A percentile compares a stretch with the other conserved stretches of the same genome.
These are phyloP conservation scores for Cystobasidiaceae sp. DNA, from an alignment of 1,284 basidiomycete species.

Conservation along the genomic window DNA sequence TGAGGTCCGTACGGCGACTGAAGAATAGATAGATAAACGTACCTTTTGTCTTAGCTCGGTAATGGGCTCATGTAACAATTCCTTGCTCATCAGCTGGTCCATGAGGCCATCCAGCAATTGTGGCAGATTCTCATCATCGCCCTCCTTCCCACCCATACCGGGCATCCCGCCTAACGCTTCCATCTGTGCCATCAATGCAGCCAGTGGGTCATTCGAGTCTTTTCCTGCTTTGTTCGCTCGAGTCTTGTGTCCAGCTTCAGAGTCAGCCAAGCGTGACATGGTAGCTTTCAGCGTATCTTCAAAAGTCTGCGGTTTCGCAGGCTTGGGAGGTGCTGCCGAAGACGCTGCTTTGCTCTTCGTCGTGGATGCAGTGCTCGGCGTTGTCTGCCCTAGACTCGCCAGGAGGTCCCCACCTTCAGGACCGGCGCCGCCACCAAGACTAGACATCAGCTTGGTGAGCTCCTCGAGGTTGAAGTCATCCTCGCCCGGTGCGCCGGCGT, in stretches of 20 bases:
- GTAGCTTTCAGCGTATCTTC: constrained; percentile 71
- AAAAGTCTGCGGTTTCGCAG: constrained; percentile 54
- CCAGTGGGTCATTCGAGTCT: constrained; percentile 45
- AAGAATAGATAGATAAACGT: constrained; percentile 32
- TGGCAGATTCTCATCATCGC: constrained; percentile 62
- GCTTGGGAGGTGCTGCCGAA: constrained; percentile 27
- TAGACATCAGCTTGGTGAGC: constrained; percentile 25
- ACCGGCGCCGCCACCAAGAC: constrained; percentile 6
- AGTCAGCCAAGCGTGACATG: constrained; percentile 72
- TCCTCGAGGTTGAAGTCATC: constrained; percentile 24
- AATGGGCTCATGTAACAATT: constrained; percentile 85
- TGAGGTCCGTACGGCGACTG: background rate
- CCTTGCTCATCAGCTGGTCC: constrained; percentile 88
- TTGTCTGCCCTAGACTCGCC: background rate
- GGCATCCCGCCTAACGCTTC: constrained; percentile 43
- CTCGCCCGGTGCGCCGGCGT: background rate
- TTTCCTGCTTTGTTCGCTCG: constrained; percentile 50
- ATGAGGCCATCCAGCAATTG: constrained; percentile 84
- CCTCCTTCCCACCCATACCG: constrained; percentile 42
- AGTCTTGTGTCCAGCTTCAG: constrained; percentile 57
- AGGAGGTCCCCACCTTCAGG: background rate
- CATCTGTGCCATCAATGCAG: constrained; percentile 46
- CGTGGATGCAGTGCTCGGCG: constrained; percentile 3
- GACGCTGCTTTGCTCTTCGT: constrained; percentile 27
- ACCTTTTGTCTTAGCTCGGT: constrained; percentile 83